These are phyloP conservation scores for Microcyclospora pomicola DNA, from an alignment of 2,329 filamentous ascomycete species.

Conservation along the genomic window DNA sequence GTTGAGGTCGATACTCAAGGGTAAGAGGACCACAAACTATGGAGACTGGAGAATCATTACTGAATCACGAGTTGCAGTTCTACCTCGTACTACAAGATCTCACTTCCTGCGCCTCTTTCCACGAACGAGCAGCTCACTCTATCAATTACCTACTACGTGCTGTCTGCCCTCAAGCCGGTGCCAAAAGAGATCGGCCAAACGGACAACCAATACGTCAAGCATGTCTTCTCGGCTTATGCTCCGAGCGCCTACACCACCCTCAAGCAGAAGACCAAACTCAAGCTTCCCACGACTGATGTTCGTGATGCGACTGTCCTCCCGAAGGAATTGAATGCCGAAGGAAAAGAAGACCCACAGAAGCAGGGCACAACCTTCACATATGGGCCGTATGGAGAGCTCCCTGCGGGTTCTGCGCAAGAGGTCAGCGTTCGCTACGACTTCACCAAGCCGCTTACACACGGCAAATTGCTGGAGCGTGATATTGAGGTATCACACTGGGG, in stretches of 20 bases:
- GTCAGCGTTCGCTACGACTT: slow-evolving; percentile 84
- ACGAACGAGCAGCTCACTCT: slow-evolving; percentile 71
- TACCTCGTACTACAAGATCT: slow-evolving; percentile 67
- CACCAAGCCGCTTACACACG: slow-evolving; percentile 76
- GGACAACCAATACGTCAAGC: slow-evolving; percentile 73
- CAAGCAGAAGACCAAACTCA: slow-evolving; percentile 97
- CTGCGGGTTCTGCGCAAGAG: slow-evolving; percentile 60
- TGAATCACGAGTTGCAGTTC: slow-evolving; percentile 14
- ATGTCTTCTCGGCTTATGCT: slow-evolving; percentile 73
- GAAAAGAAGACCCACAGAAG: slow-evolving; percentile 59
- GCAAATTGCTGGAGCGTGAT: slow-evolving; percentile 70
- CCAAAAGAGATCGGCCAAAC: slow-evolving; percentile 72
- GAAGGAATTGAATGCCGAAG: slow-evolving; percentile 40
- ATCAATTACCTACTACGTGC: slow-evolving; percentile 69
- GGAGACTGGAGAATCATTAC: slow-evolving; percentile 1
- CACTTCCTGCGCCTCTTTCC: slow-evolving; percentile 60
- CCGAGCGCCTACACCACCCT: slow-evolving; percentile 70
- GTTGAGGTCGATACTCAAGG: slow-evolving; percentile 44
- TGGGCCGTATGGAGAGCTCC: slow-evolving; percentile 70
- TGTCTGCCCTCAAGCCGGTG: slow-evolving; percentile 66
- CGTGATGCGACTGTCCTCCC: slow-evolving; percentile 62
- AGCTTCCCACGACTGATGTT: slow-evolving; percentile 63
- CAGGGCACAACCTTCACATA: slow-evolving; percentile 79
- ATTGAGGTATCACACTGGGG: slow-evolving; percentile 97
- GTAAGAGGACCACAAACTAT: slow-evolving; percentile 24